Evolutionary conservation across 2,329 filamentous ascomycete species (phyloP), one percentile per base, ranked within the genome.

Genomic region (Talaromyces rugulosus): DNA sequence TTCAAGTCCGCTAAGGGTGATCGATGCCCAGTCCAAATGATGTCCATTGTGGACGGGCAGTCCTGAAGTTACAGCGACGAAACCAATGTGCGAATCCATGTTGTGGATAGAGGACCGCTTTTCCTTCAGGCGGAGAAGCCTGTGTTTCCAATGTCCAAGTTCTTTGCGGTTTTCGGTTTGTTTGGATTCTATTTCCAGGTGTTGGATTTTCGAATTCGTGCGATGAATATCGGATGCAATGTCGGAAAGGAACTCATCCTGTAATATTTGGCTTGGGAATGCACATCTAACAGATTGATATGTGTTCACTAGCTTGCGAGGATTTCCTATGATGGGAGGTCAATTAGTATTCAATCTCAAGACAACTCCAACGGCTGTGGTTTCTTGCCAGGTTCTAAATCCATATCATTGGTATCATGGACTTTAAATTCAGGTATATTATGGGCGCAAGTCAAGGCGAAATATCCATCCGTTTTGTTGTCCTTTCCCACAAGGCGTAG

Each of bases 11-110:
- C 31, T 18, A 33, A 61, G 31, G 3, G 28, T 5, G 4, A 61
- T 34, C 27, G 58, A 40, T 16, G 60, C 60, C 60, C 60, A 61
- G 47, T 61, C 60, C 8, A 61, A 30, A 50, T 42, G 60, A 57
- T 53, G 54, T 11, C 57, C 57, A 2, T 54, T 14, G 6, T 33
- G 40, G n/a, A 42, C n/a, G 16, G 44, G 54, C 5, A 40, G 31
- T 2, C 47, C 60, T 8, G 60, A 58, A 8, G 42, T 44, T 14
- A 34, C 55, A 5, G 34, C 27, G 11, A 61, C 27, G 2, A 50
- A 23, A 12, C 60, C 60, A 16, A 58, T 61, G 28, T 36, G 18
- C n/a, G 47, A 27, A 31, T 52, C 30, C 5, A 31, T 18, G 6
- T n/a, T 50, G 2, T n/a, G 7, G 5, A 61, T 34, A 5, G n/a